Evolutionary conservation across 441 rosid genomes (phyloP).

Genomic region (Theobroma grandiflorum): DNA sequence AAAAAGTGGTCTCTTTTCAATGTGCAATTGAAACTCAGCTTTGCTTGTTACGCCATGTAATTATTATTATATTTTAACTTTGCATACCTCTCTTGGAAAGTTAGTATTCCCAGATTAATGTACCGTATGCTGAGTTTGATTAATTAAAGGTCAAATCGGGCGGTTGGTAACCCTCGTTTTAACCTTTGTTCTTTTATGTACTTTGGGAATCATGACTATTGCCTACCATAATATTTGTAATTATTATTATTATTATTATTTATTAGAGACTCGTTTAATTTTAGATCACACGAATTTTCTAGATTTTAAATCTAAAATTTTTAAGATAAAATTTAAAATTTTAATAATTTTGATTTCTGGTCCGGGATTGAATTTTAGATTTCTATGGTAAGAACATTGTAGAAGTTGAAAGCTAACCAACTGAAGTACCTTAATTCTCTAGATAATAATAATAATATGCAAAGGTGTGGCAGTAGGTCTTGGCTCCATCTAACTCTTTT

Average conservation of each 20-base stretch:
- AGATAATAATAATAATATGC: background rate
- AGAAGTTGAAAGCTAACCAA: background rate
- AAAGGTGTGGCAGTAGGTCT: background rate
- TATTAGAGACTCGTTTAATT: no score
- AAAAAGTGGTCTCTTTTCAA: background rate
- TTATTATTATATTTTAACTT: background rate
- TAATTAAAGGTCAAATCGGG: background rate
- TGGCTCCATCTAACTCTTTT: background rate
- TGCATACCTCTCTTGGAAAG: background rate
- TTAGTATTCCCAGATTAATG: background rate
- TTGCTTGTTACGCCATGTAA: slow-evolving; percentile 19
- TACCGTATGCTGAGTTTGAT: background rate
- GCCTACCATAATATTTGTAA: no score
- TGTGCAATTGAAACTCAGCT: background rate
- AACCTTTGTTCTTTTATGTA: background rate
- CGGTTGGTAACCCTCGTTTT: background rate
- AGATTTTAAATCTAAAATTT: background rate
- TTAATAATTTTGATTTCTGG: background rate
- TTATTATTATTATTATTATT: no score
- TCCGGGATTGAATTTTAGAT: background rate
- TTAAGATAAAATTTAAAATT: background rate
- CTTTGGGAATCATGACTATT: no score
- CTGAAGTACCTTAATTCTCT: background rate
- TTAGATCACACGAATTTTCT: no score
- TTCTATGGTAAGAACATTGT: background rate